Evolutionary conservation across 495 filamentous ascomycete genomes (phyloP).

Genomic region (Bryoglossum gracile): DNA sequence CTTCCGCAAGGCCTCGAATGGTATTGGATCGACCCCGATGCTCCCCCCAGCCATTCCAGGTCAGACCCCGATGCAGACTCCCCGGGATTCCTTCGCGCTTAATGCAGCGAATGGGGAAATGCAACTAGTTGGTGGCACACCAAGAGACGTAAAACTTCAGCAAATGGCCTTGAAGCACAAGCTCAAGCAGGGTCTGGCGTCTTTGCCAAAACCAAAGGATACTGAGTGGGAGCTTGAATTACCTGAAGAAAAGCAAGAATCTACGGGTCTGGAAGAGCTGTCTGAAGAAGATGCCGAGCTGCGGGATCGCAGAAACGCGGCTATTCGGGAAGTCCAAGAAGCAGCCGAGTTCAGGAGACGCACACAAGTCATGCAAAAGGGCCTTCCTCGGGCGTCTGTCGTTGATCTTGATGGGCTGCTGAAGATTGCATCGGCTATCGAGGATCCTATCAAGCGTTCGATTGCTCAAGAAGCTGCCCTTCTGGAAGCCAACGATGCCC

Average conservation of each 20-base stretch:
- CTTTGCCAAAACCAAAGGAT: slow-evolving; percentile 85
- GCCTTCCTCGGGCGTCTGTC: slow-evolving; percentile 67
- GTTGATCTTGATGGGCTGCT: slow-evolving; percentile 67
- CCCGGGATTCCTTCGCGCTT: slow-evolving; percentile 80
- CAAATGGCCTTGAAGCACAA: slow-evolving; percentile 65
- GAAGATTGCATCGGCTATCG: slow-evolving; percentile 44
- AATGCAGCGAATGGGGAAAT: slow-evolving; percentile 59
- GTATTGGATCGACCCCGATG: slow-evolving; percentile 65
- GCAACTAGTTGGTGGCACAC: slow-evolving; percentile 66
- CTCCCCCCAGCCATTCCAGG: slow-evolving; percentile 47
- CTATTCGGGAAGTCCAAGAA: slow-evolving; percentile 62
- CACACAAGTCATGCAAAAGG: slow-evolving; percentile 82
- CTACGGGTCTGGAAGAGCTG: slow-evolving; percentile 40
- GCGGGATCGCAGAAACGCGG: slow-evolving; percentile 63
- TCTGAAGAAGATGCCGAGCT: slow-evolving; percentile 78
- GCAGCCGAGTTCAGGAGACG: slow-evolving; percentile 72
- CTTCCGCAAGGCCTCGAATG: slow-evolving; percentile 58
- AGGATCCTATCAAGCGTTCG: slow-evolving; percentile 43
- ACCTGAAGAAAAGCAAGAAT: slow-evolving; percentile 73
- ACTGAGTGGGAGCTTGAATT: slow-evolving; percentile 87
- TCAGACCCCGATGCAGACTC: slow-evolving; percentile 85
- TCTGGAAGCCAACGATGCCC: slow-evolving; percentile 74
- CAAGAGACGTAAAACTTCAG: slow-evolving; percentile 65
- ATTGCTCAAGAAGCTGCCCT: slow-evolving; percentile 71
- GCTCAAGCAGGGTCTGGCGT: slow-evolving; percentile 66